Percentiles rank a stretch among this genome's conserved stretches.
phyloP scores from a whole-genome alignment of 2,329 filamentous ascomycete species.

The Mycocentrospora acerina region DNA sequence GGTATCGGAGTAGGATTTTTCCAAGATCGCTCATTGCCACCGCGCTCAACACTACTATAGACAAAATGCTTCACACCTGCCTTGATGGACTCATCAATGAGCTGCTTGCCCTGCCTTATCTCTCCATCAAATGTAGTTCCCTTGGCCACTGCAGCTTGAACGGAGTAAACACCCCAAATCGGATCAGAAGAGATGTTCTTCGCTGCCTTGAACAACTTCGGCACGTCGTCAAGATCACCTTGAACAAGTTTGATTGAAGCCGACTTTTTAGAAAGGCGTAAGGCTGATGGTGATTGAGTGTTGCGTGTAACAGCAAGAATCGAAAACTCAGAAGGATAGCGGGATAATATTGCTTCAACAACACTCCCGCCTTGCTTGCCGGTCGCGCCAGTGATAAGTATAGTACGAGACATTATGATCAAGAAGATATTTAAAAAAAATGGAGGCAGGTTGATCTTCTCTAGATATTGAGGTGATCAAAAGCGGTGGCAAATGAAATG shows the following conservation, averaged over 20 bases:
- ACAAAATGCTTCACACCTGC: constrained; percentile 40
- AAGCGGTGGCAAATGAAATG: too few species aligned
- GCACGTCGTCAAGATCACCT: constrained; percentile 55
- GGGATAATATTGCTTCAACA: constrained; percentile 43
- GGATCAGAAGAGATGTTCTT: constrained; percentile 28
- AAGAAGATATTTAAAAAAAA: too few species aligned
- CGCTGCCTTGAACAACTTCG: constrained; percentile 52
- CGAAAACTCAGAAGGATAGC: constrained; percentile 42
- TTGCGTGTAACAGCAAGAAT: constrained; percentile 62
- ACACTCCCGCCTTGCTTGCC: constrained; percentile 49
- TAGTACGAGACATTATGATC: too few species aligned
- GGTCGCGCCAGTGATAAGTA: constrained; percentile 48
- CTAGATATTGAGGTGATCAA: too few species aligned
- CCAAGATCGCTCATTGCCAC: constrained; percentile 45
- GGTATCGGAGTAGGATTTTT: constrained; percentile 57
- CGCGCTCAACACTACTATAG: constrained; percentile 41
- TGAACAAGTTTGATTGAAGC: constrained; percentile 56
- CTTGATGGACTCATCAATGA: constrained; percentile 37
- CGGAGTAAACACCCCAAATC: constrained; percentile 38
- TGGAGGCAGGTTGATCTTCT: too few species aligned
- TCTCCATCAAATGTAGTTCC: too few species aligned
- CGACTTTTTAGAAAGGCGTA: constrained; percentile 49
- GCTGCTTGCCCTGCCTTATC: constrained; percentile 40
- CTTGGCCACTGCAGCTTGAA: constrained; percentile 25
- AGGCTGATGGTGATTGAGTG: constrained; percentile 49